These are phyloP conservation scores for Aspergillus fructus DNA, from an alignment of 2,329 filamentous ascomycete genomes.

Conservation along the genomic window DNA sequence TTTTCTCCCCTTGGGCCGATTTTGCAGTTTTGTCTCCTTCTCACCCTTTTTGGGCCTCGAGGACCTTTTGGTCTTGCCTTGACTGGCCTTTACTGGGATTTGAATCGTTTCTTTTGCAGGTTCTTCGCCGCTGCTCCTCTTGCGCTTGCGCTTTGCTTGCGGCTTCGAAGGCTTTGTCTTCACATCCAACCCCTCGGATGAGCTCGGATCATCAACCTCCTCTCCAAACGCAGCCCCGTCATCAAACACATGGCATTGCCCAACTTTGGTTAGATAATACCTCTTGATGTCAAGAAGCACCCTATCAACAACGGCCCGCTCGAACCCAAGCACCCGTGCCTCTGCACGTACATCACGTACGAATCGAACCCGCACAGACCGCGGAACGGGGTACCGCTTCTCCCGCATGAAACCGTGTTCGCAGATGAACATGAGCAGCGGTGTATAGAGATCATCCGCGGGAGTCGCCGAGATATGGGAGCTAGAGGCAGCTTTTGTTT, in stretches of 20 bases:
- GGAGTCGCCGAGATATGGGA: neutral
- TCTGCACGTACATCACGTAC: conserved; percentile 17
- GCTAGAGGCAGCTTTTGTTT: too few species aligned
- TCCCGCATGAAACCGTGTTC: conserved; percentile 20
- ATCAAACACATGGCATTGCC: neutral
- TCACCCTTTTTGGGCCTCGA: neutral
- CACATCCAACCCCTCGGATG: neutral
- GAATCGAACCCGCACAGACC: conserved; percentile 21
- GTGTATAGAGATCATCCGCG: conserved; percentile 21
- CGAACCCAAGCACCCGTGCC: conserved; percentile 18
- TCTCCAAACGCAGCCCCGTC: conserved; percentile 19
- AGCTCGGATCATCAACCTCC: conserved; percentile 20
- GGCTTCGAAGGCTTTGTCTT: neutral
- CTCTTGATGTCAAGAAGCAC: conserved; percentile 24
- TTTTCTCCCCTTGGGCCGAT: neutral
- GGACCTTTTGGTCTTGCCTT: neutral
- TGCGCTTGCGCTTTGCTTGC: neutral
- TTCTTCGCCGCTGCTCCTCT: neutral
- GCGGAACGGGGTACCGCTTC: conserved; percentile 15
- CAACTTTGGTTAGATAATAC: conserved; percentile 21
- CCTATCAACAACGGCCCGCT: conserved; percentile 7
- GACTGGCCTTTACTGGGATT: neutral
- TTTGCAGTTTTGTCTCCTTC: neutral
- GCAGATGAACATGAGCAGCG: conserved; percentile 15
- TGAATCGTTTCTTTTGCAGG: neutral